Evolutionary conservation across 345 rosid genomes (phyloP).

Genomic region (Gynandropsis gynandra): DNA sequence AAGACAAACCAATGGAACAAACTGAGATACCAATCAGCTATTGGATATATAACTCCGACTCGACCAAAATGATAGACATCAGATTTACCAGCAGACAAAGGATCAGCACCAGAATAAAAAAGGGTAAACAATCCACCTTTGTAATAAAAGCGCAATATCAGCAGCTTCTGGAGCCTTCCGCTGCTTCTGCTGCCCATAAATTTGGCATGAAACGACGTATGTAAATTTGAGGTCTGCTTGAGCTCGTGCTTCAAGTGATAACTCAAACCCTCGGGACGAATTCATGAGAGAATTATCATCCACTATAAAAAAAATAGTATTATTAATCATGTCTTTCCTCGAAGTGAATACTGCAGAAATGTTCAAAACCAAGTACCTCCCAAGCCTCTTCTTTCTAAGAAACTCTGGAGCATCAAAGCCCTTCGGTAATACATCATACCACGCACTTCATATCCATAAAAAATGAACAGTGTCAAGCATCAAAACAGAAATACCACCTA

Average conservation of each 20-base stretch:
- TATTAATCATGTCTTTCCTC: slow-evolving; percentile 19
- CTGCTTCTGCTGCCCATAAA: slow-evolving; percentile 96
- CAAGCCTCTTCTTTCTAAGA: slow-evolving; percentile 62
- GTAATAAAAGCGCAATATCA: slow-evolving; percentile 86
- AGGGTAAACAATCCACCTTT: slow-evolving; percentile 40
- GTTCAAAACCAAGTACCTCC: slow-evolving; percentile 47
- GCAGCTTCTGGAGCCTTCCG: slow-evolving; percentile 78
- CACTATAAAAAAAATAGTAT: slow-evolving; percentile 34
- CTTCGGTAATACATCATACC: slow-evolving; percentile 99
- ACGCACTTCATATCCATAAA: slow-evolving; percentile 65
- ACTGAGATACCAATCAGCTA: slow-evolving; percentile 14
- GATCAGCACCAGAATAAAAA: background rate
- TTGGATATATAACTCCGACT: slow-evolving; percentile 8
- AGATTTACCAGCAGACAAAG: slow-evolving; percentile 12
- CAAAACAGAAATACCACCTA: slow-evolving; percentile 13
- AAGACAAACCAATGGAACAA: slow-evolving; percentile 6
- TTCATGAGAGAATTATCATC: slow-evolving; percentile 44
- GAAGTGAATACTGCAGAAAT: slow-evolving; percentile 8
- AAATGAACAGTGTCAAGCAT: slow-evolving; percentile 16
- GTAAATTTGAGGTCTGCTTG: slow-evolving; percentile 96
- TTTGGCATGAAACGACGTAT: slow-evolving; percentile 95
- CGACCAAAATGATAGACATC: slow-evolving; percentile 5
- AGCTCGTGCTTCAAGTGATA: slow-evolving; percentile 78
- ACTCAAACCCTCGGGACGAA: slow-evolving; percentile 60
- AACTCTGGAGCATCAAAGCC: slow-evolving; percentile 96